Base-by-base conservation (phyloP, 2,329 filamentous ascomycete genomes). In the Falciphora oryzae region DNA sequence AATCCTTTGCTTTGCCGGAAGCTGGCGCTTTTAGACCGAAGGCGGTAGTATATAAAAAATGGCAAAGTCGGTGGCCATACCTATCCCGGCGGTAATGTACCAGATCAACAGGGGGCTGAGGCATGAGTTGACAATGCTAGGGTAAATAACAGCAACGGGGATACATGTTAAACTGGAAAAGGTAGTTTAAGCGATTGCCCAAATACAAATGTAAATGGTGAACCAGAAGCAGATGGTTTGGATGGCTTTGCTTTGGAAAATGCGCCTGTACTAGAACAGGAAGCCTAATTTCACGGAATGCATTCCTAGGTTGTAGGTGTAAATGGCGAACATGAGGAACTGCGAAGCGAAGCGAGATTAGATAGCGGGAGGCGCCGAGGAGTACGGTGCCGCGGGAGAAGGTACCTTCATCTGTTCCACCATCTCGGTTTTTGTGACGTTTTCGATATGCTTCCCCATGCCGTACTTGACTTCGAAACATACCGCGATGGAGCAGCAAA, bases 281-380 rank as follows among this genome's bases (percentile, higher is more conserved):
- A 75, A 73, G 8, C 70, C 72, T 1, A 74, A 66, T 56, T 75
- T 75, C 62, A 72, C 70, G 22, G 74, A 67, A 61, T 74, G 73
- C 67, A 73, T 72, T 32, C 68, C 71, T 60, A 73, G 50, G 58
- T 74, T 75, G 66, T 75, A 75, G 56, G 67, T 64, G 27, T 74
- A 65, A 28, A 74, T 70, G 50, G 53, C 65, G 57, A 69, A 66
- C 50, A 71, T 69, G 27, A 74, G 68, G 56, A 69, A 69, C 73
- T 74, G 58, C 6, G 29, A 29, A 29, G 29, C 29, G 29, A 29
- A 29, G 29, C 29, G 29, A 29, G 29, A 29, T 29, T 29, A 29
- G 29, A 29, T 29, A 29, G 3, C 6, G 29, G 29, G 29, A 29
- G 29, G 29, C 29, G 29, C 29, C 29, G 29, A 29, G 29, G 6